Evolutionary conservation across 2,329 filamentous ascomycete species (phyloP).

Genomic region (Atkinsonella hypoxylon): DNA sequence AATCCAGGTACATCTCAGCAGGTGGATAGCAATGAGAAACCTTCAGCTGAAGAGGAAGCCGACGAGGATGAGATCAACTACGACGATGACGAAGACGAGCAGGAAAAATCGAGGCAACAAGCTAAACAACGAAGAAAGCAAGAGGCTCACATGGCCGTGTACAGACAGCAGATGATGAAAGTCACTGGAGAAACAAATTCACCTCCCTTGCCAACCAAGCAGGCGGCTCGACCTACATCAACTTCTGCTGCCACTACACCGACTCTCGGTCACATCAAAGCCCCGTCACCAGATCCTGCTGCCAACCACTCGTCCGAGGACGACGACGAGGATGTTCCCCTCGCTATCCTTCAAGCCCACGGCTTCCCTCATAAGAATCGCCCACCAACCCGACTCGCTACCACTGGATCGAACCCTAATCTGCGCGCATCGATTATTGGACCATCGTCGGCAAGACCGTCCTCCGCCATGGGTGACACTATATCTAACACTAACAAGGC

Average conservation of each 20-base stretch:
- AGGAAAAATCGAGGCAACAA: conserved; percentile 60
- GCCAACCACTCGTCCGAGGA: conserved; percentile 60
- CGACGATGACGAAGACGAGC: conserved; percentile 67
- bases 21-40: conserved; percentile 13
- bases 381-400: conserved; percentile 55
- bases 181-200: conserved; percentile 61
- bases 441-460: conserved; percentile 35
- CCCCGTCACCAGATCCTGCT: conserved; percentile 23
- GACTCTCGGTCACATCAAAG: conserved; percentile 34
- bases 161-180: conserved; percentile 95
- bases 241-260: conserved; percentile 51
- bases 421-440: conserved; percentile 43
- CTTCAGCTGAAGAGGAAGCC: conserved; percentile 45
- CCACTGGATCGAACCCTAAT: conserved; percentile 59
- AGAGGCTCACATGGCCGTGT: conserved; percentile 80
- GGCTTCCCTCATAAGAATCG: conserved; percentile 73
- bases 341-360: conserved; percentile 78
- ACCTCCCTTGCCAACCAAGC: conserved; percentile 5
- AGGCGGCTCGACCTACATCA: conserved; percentile 40
- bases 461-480: conserved; percentile 40
- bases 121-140: conserved; percentile 74
- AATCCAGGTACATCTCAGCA: conserved; percentile 36
- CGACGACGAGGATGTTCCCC: conserved; percentile 79
- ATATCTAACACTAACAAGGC: conserved; percentile 15
- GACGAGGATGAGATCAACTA: conserved; percentile 54